Base-by-base conservation (phyloP, 306 rosid genomes). In the Lablab purpureus region DNA sequence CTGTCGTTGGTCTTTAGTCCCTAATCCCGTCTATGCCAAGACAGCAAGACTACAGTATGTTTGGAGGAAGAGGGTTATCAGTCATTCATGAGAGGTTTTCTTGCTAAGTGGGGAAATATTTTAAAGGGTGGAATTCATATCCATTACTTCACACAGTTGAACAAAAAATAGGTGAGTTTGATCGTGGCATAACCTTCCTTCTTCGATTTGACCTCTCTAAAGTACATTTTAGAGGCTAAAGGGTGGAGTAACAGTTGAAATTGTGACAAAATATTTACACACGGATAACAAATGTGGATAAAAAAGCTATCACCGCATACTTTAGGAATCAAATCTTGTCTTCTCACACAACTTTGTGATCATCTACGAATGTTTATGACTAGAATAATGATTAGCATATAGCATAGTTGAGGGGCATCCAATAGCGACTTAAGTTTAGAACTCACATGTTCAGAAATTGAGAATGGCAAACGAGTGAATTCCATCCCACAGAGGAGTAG, bases 361-460 rank as follows among this genome's bases (percentile, higher is more conserved):
- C 28, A 54, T 10, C 6, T 8, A 54, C 17, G 18, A 22, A 17
- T 55, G 45, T 10, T 34, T 34, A 7, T 17, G n/a, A 22, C 32
- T 10, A 23, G 32, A 60, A 70, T 32, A 21, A 60, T 37, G 12
- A 41, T 55, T 13, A 40, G 41, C 41, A 23, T 23, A 6, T 14
- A 41, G 41, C 59, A 9, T 37, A 55, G 14, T 37, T 56, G 51
- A 32, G 2, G 45, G 46, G 7, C 64, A 70, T 14, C 17, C 11
- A 14, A 79, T 4, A 74, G 27, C 21, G 7, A 64, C 27, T 6
- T 27, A 76, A 82, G 91, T 71, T 64, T 10, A 30, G 73, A 80
- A 85, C 98, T 88, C 76, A 92, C 98, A 89, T 84, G 55, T 94
- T 94, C 79, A 94, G 93, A 81, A 94, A 89, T 50, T 94, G 90